phyloP scores from a whole-genome alignment of 208 protist genomes.

The Acanthamoeba lenticulata region DNA sequence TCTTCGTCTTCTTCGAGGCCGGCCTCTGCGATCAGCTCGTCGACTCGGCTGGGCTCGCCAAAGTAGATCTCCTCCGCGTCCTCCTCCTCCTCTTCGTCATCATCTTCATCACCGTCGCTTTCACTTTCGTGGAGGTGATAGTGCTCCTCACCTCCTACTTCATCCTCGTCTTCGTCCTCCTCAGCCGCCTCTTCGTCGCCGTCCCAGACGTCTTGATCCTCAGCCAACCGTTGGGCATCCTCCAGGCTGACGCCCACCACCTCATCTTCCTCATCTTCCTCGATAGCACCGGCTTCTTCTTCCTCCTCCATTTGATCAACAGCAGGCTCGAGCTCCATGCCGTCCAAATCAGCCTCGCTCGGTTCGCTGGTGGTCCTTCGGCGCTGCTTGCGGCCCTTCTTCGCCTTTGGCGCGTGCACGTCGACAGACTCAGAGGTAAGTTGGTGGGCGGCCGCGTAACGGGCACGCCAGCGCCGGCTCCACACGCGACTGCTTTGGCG shows the following conservation, averaged over 20 bases:
- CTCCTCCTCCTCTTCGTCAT: neutral
- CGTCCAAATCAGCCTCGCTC: neutral
- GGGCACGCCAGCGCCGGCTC: neutral
- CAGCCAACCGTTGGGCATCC: neutral
- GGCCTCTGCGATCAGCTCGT: neutral
- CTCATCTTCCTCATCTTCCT: neutral
- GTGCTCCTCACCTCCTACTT: neutral
- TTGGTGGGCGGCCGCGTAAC: too few species aligned
- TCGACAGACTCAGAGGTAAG: too few species aligned
- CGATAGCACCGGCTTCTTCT: neutral
- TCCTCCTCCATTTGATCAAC: neutral
- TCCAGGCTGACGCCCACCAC: neutral
- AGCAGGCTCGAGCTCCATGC: neutral
- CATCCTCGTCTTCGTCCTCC: neutral
- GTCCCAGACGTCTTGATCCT: neutral
- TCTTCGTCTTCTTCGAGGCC: neutral
- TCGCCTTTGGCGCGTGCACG: neutral
- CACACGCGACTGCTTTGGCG: neutral
- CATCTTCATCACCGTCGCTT: neutral
- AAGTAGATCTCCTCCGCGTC: slow-evolving; percentile 43
- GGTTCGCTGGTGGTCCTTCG: neutral
- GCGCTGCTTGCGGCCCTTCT: too few species aligned
- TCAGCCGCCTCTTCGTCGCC: neutral
- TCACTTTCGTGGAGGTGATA: neutral
- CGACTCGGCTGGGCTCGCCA: neutral